Evolutionary conservation across 306 rosid species (phyloP).

Genomic region (Herpetospermum pedunculosum): DNA sequence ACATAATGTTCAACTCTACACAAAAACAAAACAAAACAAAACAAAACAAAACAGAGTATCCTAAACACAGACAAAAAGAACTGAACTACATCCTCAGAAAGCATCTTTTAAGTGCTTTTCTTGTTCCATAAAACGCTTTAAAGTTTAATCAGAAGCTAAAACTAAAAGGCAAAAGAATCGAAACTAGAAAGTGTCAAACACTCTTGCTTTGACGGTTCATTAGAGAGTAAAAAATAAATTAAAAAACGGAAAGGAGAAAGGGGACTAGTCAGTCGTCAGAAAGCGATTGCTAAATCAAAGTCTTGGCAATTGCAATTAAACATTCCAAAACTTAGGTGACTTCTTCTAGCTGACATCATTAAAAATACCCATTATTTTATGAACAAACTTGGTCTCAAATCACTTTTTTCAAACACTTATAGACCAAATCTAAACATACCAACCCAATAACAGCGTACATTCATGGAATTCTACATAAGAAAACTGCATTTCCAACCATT

Average conservation of each 20-base stretch:
- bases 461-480: background rate
- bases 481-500: background rate
- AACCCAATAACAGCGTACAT: constrained; percentile 5
- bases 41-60: no score
- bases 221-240: background rate
- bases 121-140: no score
- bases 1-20: no score
- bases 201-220: background rate
- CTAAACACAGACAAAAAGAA: no score
- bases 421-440: background rate
- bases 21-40: no score
- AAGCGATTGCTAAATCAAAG: background rate
- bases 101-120: no score
- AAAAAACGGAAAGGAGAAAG: background rate
- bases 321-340: no score
- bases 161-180: no score
- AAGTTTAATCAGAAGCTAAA: no score
- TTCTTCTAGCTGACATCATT: background rate
- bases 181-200: background rate
- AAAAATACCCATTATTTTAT: background rate
- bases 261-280: background rate
- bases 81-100: no score
- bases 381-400: background rate
- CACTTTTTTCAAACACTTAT: background rate
- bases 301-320: no score